Base-by-base conservation (phyloP, 202 grass and related monocot species). In the Carex arenaria region DNA sequence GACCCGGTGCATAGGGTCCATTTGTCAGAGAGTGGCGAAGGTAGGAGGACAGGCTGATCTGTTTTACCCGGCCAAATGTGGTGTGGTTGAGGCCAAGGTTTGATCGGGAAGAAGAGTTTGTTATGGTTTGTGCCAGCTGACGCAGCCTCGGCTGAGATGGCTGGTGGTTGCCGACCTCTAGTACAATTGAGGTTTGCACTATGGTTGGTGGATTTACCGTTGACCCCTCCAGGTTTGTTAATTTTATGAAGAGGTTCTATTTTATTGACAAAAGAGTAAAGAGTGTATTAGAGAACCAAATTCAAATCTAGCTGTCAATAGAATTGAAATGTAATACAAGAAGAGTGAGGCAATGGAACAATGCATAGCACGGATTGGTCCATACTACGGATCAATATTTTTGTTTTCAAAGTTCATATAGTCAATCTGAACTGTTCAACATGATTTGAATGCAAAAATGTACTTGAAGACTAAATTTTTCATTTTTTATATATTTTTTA, bases 71-170 rank as follows among this genome's bases (percentile, higher is more conserved):
- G 40, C 97, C 97, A 84, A 99, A 99, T 56, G 93, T 85, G 19
- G 93, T 99, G 53, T 96, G 86, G 86, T 99, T 99, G 59, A 99
- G 82, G 76, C 97, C 97, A 32, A 99, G 90, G 76, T 99, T 99
- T n/a, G 80, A 82, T 69, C 85, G 91, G 18, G 88, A 93, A 89
- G 96, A 93, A 83, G 97, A 99, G 90, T 96, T 92, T 51, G 88
- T 86, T 69, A 99, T 96, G 67, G 89, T 99, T 40, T 90, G 88
- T 4, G 97, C 97, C 81, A 99, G 81, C 88, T 99, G 96, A 67
- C 93, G 92, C 89, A 98, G 88, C 85, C 96, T 95, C 85, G 90
- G 88, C 60, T 89, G 84, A 65, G 91, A 96, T 67, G 90, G 89
- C 84, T 92, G 87, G 23, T 91, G 85, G 89, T 94, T 96, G 69